Conservation (phyloP, 2,329 filamentous ascomycete species). For the Exophiala viscosa region DNA sequence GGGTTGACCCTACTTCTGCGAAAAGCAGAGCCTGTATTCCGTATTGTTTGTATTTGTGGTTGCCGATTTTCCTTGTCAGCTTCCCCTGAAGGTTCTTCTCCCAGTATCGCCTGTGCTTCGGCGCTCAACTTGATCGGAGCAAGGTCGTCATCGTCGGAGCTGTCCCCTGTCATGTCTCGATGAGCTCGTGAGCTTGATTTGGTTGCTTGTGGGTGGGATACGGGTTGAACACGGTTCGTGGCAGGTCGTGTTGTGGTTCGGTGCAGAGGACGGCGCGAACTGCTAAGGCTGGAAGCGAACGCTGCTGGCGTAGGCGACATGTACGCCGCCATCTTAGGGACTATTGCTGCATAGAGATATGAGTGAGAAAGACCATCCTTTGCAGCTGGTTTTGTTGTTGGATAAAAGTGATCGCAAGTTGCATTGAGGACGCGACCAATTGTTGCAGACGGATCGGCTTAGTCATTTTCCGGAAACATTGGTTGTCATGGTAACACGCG, state of each 20-base stretch:
- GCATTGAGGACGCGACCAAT: slow-evolving; percentile 6
- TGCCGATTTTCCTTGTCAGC: slow-evolving; percentile 31
- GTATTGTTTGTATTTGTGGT: slow-evolving; percentile 8
- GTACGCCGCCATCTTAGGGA: slow-evolving; percentile 29
- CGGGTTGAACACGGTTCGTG: slow-evolving; percentile 7
- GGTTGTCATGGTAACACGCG: no score
- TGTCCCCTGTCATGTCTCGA: slow-evolving; percentile 60
- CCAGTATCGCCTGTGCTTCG: slow-evolving; percentile 78
- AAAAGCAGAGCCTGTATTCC: slow-evolving; percentile 6
- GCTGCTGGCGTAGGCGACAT: slow-evolving; percentile 39
- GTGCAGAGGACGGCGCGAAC: slow-evolving; percentile 35
- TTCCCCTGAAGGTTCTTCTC: slow-evolving; percentile 51
- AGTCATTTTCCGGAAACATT: no score
- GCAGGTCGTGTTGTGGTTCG: slow-evolving; percentile 31
- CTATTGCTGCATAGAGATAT: slow-evolving; percentile 19
- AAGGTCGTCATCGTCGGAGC: slow-evolving; percentile 90
- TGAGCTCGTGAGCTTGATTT: not conserved
- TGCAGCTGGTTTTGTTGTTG: not conserved
- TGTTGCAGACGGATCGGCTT: not conserved
- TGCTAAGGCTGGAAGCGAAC: slow-evolving; percentile 35
- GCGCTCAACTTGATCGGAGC: slow-evolving; percentile 92
- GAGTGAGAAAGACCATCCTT: slow-evolving; percentile 11
- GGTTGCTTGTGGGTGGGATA: not conserved
- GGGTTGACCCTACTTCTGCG: slow-evolving; percentile 14
- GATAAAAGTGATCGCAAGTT: not conserved